A percentile compares a stretch with the other conserved stretches of the same genome.
These are phyloP conservation scores for Serendipita vermifera DNA, from an alignment of 768 basidiomycete species.

Conservation along the genomic window DNA sequence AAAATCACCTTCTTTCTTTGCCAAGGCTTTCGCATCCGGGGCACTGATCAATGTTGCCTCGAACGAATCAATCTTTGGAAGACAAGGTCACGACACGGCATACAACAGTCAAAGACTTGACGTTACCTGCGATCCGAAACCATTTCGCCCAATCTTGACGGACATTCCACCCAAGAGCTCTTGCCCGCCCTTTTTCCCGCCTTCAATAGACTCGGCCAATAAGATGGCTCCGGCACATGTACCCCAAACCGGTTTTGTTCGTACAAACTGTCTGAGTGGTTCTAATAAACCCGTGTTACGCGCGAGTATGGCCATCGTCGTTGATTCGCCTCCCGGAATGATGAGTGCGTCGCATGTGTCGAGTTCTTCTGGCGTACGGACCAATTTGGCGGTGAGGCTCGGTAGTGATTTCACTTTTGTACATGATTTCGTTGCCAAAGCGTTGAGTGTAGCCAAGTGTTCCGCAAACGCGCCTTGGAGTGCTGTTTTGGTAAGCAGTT, in stretches of 20 bases:
- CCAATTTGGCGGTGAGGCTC: conserved; percentile 28
- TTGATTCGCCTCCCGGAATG: conserved; percentile 94
- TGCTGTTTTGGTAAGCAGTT: conserved; percentile 32
- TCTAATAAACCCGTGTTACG: conserved; percentile 61
- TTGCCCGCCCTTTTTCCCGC: conserved; percentile 77
- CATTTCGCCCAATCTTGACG: conserved; percentile 72
- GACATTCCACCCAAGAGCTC: conserved; percentile 72
- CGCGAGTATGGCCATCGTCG: conserved; percentile 74
- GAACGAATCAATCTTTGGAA: conserved; percentile 71
- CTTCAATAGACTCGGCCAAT: conserved; percentile 57
- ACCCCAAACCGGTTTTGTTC: conserved; percentile 73
- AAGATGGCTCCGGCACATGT: conserved; percentile 94
- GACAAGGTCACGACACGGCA: not conserved
- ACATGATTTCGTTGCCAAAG: conserved; percentile 31
- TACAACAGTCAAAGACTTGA: conserved; percentile 9
- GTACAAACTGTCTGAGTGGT: conserved; percentile 64
- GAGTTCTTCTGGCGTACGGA: conserved; percentile 68
- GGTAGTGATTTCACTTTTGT: conserved; percentile 28
- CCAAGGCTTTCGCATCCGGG: conserved; percentile 43
- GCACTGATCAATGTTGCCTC: conserved; percentile 47
- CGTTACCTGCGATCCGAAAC: conserved; percentile 86
- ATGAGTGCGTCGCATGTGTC: conserved; percentile 67
- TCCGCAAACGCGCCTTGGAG: conserved; percentile 89
- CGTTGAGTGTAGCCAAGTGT: conserved; percentile 60
- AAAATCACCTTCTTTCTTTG: conserved; percentile 48